These are phyloP conservation scores for Vaccinium macrocarpon DNA, from an alignment of 148 eudicot genomes.

Conservation along the genomic window DNA sequence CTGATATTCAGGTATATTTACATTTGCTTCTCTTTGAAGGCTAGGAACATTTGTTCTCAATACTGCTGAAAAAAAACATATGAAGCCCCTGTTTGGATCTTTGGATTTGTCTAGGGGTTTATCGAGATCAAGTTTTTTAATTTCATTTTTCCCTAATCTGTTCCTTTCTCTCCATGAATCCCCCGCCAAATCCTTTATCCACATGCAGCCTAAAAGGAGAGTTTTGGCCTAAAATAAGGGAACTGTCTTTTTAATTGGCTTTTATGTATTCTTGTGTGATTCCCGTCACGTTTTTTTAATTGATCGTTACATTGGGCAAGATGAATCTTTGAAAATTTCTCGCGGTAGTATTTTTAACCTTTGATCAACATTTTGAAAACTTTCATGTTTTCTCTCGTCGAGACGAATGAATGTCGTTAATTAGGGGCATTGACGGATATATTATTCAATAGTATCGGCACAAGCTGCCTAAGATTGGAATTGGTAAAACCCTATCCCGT, in stretches of 20 bases:
- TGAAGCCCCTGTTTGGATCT: not conserved
- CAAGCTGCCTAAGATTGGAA: not conserved
- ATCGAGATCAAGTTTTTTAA: no score
- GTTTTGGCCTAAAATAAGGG: no score
- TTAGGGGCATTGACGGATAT: not conserved
- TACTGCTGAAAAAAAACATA: not conserved
- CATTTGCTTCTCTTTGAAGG: not conserved
- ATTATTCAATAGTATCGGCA: not conserved
- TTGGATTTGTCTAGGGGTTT: not conserved
- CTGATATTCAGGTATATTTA: slow-evolving; percentile 59
- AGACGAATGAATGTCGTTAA: not conserved
- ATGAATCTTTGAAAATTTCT: not conserved
- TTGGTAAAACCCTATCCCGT: not conserved
- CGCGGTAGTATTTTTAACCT: no score
- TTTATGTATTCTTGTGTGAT: no score
- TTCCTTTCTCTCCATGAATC: no score
- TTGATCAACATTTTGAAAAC: not conserved
- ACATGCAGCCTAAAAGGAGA: not conserved
- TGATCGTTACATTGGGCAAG: not conserved
- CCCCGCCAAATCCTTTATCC: no score
- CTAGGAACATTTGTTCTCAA: not conserved
- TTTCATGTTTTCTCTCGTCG: not conserved
- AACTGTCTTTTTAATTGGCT: no score
- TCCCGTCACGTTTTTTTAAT: no score
- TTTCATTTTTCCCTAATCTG: no score